Base-by-base conservation (phyloP, 106 monocot species). In the Dioscorea dumetorum region DNA sequence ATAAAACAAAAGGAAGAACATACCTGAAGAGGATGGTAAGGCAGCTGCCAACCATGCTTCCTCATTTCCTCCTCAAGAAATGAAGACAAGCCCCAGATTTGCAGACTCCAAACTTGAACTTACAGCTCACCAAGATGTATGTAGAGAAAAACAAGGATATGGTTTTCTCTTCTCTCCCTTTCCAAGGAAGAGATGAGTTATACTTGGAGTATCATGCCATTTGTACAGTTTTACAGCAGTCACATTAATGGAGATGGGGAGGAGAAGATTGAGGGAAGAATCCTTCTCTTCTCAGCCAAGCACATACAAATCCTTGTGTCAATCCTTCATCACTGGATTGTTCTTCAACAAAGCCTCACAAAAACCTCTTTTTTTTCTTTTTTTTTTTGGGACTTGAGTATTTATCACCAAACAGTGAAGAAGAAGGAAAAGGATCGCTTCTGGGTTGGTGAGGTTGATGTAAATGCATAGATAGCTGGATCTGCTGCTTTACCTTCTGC, bases 1-100 rank as follows among this genome's bases (percentile, higher is more conserved):
- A n/a, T n/a, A n/a, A 23, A 60, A 32, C 15, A 18, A 49, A 31
- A 22, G 20, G 33, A 51, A 79, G 35, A n/a, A 35, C 12, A 41
- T 56, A 83, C 95, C 91, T 95, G 95, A 54, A 95, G 90, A 65
- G 95, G 95, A 69, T 95, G 95, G 70, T 95, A 95, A 34, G 95
- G 95, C 3, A 95, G 78, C 83, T 95, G 83, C 95, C 95, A 95
- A 19, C 95, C 95, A 77, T 91, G 85, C 76, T 79, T 91, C 81
- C 95, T 95, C 95, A 95, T 95, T 64, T 83, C 72, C 8, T 32
- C 18, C 18, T 34, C 50, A n/a, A 22, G 1, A 18, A 50, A 22
- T 52, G 63, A 24, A 63, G 4, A 21, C 32, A 6, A 23, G 0
- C 18, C 15, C 23, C 2, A 33, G 17, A 31, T 54, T 52, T 31